Base-by-base conservation (phyloP, 352 stramenopile species). In the Pythium rishiriense region DNA sequence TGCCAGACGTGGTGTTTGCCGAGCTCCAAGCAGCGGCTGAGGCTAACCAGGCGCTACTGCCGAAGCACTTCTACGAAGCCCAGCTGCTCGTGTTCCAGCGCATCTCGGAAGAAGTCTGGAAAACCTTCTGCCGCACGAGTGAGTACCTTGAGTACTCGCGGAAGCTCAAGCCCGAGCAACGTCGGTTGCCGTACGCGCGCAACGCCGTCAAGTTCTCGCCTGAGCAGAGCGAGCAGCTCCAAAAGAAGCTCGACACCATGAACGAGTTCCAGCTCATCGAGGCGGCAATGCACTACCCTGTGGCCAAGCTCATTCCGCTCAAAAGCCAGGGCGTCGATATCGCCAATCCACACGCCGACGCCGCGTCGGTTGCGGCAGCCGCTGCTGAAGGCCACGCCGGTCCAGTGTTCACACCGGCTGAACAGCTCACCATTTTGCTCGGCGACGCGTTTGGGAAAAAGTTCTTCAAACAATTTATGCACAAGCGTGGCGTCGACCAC, bases 381-480 rank as follows among this genome's bases (percentile, higher is more conserved):
- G 35, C 17, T 5, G 24, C 15, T 50, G 51, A 55, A 2, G 25
- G 14, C 45, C 24, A 21, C 4, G 41, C 21, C 3, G 52, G 37
- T 1, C 45, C 37, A 0, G 56, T 61, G 4, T 70, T 88, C 24
- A 76, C 77, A 7, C 83, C 83, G 3, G 68, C 77, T 2, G 77
- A 91, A 42, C 64, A 75, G 51, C 68, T 90, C 22, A 76, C 41
- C 4, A 68, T 81, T 22, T 47, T 92, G 22, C 58, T 92, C 0
- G 59, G 67, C 9, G 83, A 92, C 50, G 65, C 71, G 29, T 88
- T 80, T 49, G 83, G 72, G 14, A 88, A 88, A 58, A 88, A 87
- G 60, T 89, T 86, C 58, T 88, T 90, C 52, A 83, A 89, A 50
- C 68, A 87, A 28, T 92, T 92, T 53, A 87, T 90, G 77, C 73